Evolutionary conservation across 352 stramenopile species (phyloP), one percentile per base, ranked within the genome.

Genomic region (Blastocystis sp.): DNA sequence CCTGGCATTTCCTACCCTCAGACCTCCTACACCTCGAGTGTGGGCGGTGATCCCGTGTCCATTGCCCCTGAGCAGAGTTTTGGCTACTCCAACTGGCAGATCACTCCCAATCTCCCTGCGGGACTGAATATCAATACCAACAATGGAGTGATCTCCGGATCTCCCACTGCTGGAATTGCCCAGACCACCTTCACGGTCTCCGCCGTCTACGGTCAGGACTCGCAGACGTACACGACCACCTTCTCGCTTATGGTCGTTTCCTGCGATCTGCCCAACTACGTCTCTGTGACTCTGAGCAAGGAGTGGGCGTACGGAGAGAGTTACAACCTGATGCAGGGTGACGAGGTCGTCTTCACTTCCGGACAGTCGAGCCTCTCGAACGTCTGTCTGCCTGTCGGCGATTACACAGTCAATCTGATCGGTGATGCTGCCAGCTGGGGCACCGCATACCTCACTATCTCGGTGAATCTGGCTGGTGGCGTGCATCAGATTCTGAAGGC

Each of bases 1-100:
- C 75, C 75, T 24, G 51, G 53, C 21, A 27, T 85, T 51, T 48
- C 63, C 27, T 85, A 85, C 48, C 59, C 75, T 61, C 75, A 69
- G 46, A 29, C 11, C 40, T 18, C 21, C 0, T 85, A 85, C 36
- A 75, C 54, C 27, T 85, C 36, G 36, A 72, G 34, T 34, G 59
- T 76, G 38, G 54, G 32, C n/a, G 0, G 76, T 32, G 75, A 85
- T 75, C 51, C 1, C 27, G 53, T 85, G 4, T 24, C 1, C 27
- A 61, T 85, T 27, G 6, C 24, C 8, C 53, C 75, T 75, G 36
- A n/a, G 11, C 34, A 76, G 51, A n/a, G 6, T 38, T 72, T 34
- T 6, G 69, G 69, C 40, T 79, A 63, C 53, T 46, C 44, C 29
- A 46, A 42, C 53, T 79, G 46, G 42, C 4, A 11, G 16, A 79